Conservation (phyloP, 352 stramenopile genomes). For the Globisporangium okanoganense region DNA sequence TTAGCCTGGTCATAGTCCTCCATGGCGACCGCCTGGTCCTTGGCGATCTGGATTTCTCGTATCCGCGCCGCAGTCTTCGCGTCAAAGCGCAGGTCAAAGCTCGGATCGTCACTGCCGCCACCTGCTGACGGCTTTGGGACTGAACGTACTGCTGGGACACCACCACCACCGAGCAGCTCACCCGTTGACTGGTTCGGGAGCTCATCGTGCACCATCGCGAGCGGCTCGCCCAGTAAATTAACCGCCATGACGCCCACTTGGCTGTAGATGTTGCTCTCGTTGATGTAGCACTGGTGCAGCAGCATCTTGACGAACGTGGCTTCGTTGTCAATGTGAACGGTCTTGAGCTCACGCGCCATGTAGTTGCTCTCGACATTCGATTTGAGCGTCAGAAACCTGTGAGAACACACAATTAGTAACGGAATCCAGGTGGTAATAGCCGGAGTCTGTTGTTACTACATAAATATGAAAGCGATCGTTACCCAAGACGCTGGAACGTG, state of each 20-base stretch:
- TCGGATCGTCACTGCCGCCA: conserved; percentile 38
- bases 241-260: conserved; percentile 92
- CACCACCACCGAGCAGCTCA: conserved; percentile 25
- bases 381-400: conserved; percentile 71
- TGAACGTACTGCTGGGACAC: conserved; percentile 13
- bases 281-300: conserved; percentile 88
- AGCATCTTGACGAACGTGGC: conserved; percentile 84
- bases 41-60: conserved; percentile 84
- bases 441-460: too few species aligned
- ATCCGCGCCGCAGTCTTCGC: conserved; percentile 85
- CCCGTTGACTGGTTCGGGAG: conserved; percentile 53
- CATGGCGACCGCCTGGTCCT: conserved; percentile 74
- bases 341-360: conserved; percentile 91
- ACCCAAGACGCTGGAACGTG: conserved; percentile 78
- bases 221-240: conserved; percentile 73
- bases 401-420: neutral
- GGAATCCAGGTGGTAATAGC: too few species aligned
- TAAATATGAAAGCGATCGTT: too few species aligned
- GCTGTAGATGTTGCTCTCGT: conserved; percentile 87
- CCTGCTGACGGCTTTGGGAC: conserved; percentile 19
- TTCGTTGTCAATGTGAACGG: conserved; percentile 86
- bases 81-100: conserved; percentile 89
- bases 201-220: conserved; percentile 23
- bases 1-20: conserved; percentile 92
- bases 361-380: conserved; percentile 81